Conservation (phyloP, 2,329 filamentous ascomycete species). For the Parastagonospora avenae region DNA sequence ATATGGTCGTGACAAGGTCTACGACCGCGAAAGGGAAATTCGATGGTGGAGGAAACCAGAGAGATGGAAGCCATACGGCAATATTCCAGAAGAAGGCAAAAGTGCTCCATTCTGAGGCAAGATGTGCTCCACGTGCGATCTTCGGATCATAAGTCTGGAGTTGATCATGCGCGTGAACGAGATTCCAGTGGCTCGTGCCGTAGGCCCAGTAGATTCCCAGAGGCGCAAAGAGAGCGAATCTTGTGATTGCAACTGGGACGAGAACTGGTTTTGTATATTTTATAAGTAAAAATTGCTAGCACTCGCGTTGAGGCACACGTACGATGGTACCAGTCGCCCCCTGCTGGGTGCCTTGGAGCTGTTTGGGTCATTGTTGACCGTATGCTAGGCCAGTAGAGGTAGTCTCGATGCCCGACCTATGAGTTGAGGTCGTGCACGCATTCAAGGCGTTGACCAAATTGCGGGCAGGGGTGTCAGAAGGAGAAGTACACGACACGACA, state of each 20-base stretch:
- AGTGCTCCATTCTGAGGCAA: constrained; percentile 12
- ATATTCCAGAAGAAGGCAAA: constrained; percentile 9
- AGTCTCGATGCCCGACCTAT: too few relatives aligned
- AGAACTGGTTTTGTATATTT: neutral
- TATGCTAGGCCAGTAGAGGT: too few relatives aligned
- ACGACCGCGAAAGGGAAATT: constrained; percentile 12
- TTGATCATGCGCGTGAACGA: constrained; percentile 10
- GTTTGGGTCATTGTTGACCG: too few relatives aligned
- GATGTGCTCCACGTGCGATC: constrained; percentile 9
- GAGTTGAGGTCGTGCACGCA: too few relatives aligned
- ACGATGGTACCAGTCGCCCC: too few relatives aligned
- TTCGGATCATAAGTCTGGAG: constrained; percentile 13
- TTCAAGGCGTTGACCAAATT: too few relatives aligned
- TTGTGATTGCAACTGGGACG: neutral
- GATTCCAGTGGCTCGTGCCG: constrained; percentile 2
- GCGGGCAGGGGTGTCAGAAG: neutral
- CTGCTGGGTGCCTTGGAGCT: too few relatives aligned
- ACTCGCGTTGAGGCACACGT: too few relatives aligned
- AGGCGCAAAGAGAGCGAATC: constrained; percentile 10
- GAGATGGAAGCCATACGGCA: constrained; percentile 1
- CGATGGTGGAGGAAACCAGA: constrained; percentile 9
- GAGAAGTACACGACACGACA: neutral
- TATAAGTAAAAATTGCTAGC: too few relatives aligned
- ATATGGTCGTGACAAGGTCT: constrained; percentile 10
- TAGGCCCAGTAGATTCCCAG: constrained; percentile 3